phyloP scores from a whole-genome alignment of 139 green algal genomes.

The Tetratostichococcus sp. region DNA sequence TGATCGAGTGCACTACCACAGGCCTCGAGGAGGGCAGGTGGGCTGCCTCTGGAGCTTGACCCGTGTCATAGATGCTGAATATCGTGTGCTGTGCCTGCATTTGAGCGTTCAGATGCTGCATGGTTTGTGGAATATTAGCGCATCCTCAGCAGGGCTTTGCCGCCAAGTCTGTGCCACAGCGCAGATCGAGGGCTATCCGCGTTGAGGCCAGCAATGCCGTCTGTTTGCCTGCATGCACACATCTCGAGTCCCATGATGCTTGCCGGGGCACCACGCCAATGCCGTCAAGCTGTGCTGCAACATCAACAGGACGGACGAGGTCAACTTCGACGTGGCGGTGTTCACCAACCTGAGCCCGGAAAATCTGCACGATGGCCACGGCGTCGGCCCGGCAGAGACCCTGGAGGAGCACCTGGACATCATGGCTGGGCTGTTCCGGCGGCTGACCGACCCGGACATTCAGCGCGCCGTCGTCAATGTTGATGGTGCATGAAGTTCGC shows the following conservation, averaged over 20 bases:
- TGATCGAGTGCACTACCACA: conserved; percentile 58
- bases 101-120: no score
- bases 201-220: not conserved
- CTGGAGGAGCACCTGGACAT: conserved; percentile 9
- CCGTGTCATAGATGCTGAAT: no score
- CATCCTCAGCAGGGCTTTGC: no score
- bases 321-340: conserved; percentile 69
- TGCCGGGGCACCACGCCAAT: no score
- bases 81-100: no score
- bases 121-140: no score
- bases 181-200: no score
- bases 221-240: not conserved
- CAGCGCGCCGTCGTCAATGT: conserved; percentile 90
- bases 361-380: conserved; percentile 26
- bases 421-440: conserved; percentile 35
- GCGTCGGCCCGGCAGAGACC: not conserved
- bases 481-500: conserved; percentile 52
- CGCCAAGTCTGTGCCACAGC: no score
- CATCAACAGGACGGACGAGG: conserved; percentile 30
- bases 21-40: conserved; percentile 20
- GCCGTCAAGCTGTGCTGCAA: not conserved
- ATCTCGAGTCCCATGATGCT: no score
- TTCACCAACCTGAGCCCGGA: conserved; percentile 75
- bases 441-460: conserved; percentile 43
- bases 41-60: no score